A percentile compares a stretch with the other conserved stretches of the same genome.
phyloP scores from a whole-genome alignment of 495 filamentous ascomycete species.

The Lineolata rhizophorae region DNA sequence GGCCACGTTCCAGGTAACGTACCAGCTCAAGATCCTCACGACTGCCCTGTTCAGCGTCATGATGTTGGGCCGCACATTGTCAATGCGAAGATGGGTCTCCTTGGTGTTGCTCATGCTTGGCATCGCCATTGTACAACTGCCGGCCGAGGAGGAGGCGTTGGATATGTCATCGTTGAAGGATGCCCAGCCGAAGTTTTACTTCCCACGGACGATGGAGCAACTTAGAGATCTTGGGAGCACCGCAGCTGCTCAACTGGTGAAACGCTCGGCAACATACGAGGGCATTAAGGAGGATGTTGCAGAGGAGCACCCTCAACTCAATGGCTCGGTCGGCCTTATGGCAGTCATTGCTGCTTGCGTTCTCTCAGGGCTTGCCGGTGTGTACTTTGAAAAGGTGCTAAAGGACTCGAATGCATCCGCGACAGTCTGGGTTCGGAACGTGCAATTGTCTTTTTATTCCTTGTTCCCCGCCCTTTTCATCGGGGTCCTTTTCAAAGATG shows the following conservation, averaged over 20 bases:
- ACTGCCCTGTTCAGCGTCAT: conserved; percentile 74
- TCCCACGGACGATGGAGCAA: conserved; percentile 9
- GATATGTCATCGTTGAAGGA: conserved; percentile 4
- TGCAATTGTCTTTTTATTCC: conserved; percentile 83
- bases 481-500: conserved; percentile 71
- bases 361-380: conserved; percentile 63
- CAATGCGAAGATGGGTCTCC: conserved; percentile 51
- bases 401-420: conserved; percentile 43
- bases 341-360: conserved; percentile 55
- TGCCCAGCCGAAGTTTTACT: too few species aligned
- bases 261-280: conserved; percentile 86
- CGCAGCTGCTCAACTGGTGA: conserved; percentile 26
- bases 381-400: conserved; percentile 89
- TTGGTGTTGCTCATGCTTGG: conserved; percentile 63
- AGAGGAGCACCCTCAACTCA: conserved; percentile 40
- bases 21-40: conserved; percentile 81
- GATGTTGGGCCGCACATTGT: conserved; percentile 47
- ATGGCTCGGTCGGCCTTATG: conserved; percentile 51
- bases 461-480: conserved; percentile 70
- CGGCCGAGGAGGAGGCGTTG: conserved; percentile 26
- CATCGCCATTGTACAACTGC: conserved; percentile 73
- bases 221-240: conserved; percentile 21
- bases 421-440: conserved; percentile 81
- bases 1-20: conserved; percentile 78
- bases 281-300: conserved; percentile 70